These are phyloP conservation scores for Aspergillus homomorphus DNA, from an alignment of 495 filamentous ascomycete species.

Conservation along the genomic window DNA sequence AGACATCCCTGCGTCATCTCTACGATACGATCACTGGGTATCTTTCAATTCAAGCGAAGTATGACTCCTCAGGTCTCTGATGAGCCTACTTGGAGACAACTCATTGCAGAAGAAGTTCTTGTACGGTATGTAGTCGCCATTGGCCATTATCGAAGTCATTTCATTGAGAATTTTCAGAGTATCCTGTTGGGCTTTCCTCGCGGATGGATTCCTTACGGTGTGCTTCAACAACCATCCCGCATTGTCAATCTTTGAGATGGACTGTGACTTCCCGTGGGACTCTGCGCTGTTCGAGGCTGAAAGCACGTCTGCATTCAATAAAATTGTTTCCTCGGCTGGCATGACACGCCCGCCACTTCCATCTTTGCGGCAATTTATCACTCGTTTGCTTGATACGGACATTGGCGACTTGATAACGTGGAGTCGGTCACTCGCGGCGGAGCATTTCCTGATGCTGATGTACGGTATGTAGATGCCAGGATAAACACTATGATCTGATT, in stretches of 20 bases:
- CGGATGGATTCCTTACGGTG: constrained; percentile 39
- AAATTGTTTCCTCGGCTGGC: constrained; percentile 14
- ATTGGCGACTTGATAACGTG: constrained; percentile 18
- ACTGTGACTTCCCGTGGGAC: constrained; percentile 37
- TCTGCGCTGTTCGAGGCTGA: constrained; percentile 39
- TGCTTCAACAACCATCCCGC: constrained; percentile 40
- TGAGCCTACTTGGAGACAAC: constrained; percentile 25
- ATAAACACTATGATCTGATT: neutral
- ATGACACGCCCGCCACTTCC: constrained; percentile 21
- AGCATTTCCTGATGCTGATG: constrained; percentile 37
- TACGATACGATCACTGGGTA: constrained; percentile 31
- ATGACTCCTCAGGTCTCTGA: constrained; percentile 19
- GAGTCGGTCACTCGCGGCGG: constrained; percentile 28
- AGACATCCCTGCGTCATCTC: constrained; percentile 40
- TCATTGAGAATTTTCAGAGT: constrained; percentile 19
- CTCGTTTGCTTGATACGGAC: constrained; percentile 25
- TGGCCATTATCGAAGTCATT: neutral
- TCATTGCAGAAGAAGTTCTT: constrained; percentile 36
- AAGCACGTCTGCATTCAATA: constrained; percentile 27
- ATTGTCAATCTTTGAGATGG: constrained; percentile 37
- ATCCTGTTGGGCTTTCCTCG: constrained; percentile 37
- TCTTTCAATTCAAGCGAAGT: constrained; percentile 29
- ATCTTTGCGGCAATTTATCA: constrained; percentile 25
- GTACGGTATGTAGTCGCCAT: constrained; percentile 24
- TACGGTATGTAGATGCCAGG: constrained; percentile 27